Base-by-base conservation (phyloP, 1,139 yeast genomes). In the Barnettozyma hawaiiensis region DNA sequence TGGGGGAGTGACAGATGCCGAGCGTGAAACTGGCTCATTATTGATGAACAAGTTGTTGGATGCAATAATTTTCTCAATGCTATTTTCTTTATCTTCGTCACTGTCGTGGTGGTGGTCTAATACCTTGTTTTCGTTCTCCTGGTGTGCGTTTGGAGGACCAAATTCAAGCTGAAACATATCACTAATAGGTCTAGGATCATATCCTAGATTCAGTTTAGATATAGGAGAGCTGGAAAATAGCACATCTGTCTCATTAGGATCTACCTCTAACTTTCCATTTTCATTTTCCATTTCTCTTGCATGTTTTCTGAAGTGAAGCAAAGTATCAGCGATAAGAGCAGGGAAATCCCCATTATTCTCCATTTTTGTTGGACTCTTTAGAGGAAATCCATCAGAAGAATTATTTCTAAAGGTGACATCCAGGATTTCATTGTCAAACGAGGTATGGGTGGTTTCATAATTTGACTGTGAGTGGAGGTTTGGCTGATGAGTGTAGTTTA, bases 131-230 rank as follows among this genome's bases (percentile, higher is more conserved):
- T 32, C 35, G 20, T 33, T 18, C 5, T 20, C 35, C 6, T 37
- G 35, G 5, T n/a, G 23, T 9, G 26, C 32, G 14, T 22, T 7
- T 19, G 29, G 8, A 7, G 16, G 10, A n/a, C 33, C 36, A 11
- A 39, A 47, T 15, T 52, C 54, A 18, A 45, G 20, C 3, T 39
- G 50, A 35, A 50, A 52, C n/a, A 48, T 11, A 7, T 51, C 55
- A 26, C 36, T 35, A 3, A 50, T 22, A 8, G 51, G 48, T 20
- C 36, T 46, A 3, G 52, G 48, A 5, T 52, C 55, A 33, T 48
- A 51, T 28, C 38, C 47, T 2, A 47, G 42, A 10, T 47, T 51
- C 26, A 50, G 45, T 6, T 38, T 43, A 10, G 49, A 41, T 2
- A 48, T 22, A 7, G 46, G 49, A 7, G 53, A 47, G 15, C 47